Evolutionary conservation across 495 filamentous ascomycete genomes (phyloP), one percentile per base, ranked within the genome.

Genomic region (Penicillium odoratum): DNA sequence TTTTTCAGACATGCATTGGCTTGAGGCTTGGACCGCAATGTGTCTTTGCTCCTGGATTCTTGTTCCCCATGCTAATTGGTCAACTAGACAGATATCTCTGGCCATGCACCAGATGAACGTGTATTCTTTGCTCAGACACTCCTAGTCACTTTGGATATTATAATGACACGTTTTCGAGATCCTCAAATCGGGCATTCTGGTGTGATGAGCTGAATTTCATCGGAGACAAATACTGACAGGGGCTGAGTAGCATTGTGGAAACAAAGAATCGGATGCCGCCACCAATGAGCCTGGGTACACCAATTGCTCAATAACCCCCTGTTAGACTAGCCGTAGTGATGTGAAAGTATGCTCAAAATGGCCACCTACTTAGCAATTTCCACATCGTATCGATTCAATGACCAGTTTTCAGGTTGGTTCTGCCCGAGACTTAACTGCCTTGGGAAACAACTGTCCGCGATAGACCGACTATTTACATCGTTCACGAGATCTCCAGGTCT

Each of bases 251-350:
- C 44, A 48, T 48, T 33, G 15, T 31, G 28, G 10, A 48, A 30
- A 48, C 46, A 48, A 48, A 48, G 46, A 48, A 48, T 16, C n/a
- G 7, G 46, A 48, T 28, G 33, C 46, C 46, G 28, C 46, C 26
- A 31, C 5, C 16, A 33, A 48, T 26, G 44, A 48, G 25, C 45
- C 25, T 5, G 26, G 46, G 28, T 31, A 31, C 13, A 48, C 28
- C 28, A 31, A 48, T 18, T 9, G 13, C n/a, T 16, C 10, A 4
- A 40, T 16, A 33, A 33, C 5, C 31, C 38, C 38, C n/a, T 40
- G 38, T n/a, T 4, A 16, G 38, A 40, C 15, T n/a, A 40, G 38
- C 7, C 15, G 5, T 3, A 40, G 16, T 40, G 4, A 16, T 33
- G 31, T 7, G 9, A 7, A 2, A 33, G 7, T 3, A 33, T 33